Percentiles rank a stretch among this genome's conserved stretches.
phyloP scores from a whole-genome alignment of 2,329 filamentous ascomycete species.

The Pseudogymnoascus sp. region DNA sequence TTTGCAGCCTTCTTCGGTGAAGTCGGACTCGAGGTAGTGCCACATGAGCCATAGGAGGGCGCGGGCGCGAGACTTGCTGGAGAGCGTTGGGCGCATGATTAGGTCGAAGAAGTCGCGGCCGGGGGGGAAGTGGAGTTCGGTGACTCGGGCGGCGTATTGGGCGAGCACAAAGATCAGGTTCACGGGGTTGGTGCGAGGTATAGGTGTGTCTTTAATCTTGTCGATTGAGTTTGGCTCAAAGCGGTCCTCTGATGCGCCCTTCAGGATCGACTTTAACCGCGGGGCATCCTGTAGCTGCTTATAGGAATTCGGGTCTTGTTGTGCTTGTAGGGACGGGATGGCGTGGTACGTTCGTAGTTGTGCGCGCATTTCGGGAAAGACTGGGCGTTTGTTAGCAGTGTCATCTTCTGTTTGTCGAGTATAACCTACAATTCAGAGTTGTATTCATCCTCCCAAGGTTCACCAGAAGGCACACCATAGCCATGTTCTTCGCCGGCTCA shows the following conservation, averaged over 20 bases:
- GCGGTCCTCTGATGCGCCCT: constrained; percentile 88
- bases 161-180: constrained; percentile 95
- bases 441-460: constrained; percentile 99
- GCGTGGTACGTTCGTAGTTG: constrained; percentile 96
- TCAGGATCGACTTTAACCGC: constrained; percentile 90
- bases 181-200: constrained; percentile 88
- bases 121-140: constrained; percentile 81
- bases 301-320: constrained; percentile 91
- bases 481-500: constrained; percentile 92
- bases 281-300: constrained; percentile 97
- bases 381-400: constrained; percentile 40
- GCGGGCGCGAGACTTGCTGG: constrained; percentile 71
- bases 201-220: constrained; percentile 62
- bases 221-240: constrained; percentile 72
- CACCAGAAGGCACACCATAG: constrained; percentile 95
- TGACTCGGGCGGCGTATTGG: constrained; percentile 81
- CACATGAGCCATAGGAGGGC: constrained; percentile 98
- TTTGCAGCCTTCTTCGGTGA: constrained; percentile 75
- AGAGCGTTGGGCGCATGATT: constrained; percentile 80
- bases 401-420: background rate
- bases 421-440: constrained; percentile 77
- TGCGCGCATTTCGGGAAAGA: constrained; percentile 98
- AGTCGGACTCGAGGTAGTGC: constrained; percentile 97
- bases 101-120: constrained; percentile 91
- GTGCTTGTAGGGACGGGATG: constrained; percentile 90